Evolutionary conservation across 176 grass and related monocot species (phyloP).

Genomic region (Melocanna baccifera): DNA sequence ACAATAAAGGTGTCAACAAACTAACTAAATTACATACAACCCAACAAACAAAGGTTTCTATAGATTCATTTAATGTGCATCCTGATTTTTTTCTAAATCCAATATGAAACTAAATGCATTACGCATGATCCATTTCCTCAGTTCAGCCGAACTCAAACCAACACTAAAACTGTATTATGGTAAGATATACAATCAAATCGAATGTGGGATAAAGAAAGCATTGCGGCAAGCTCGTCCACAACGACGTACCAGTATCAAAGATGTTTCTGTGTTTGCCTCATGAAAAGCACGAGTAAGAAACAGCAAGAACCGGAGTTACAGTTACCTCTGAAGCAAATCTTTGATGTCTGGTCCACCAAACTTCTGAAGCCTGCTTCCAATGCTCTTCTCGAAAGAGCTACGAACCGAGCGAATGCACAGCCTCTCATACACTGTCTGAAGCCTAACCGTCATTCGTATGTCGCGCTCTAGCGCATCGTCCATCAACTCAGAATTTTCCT

Average conservation of each 20-base stretch:
- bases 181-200: background rate
- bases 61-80: background rate
- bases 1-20: background rate
- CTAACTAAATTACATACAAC: background rate
- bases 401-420: constrained; percentile 67
- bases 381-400: constrained; percentile 72
- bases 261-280: background rate
- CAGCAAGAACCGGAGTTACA: constrained; percentile 11
- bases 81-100: background rate
- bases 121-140: background rate
- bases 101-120: constrained; percentile 7
- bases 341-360: constrained; percentile 60
- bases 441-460: constrained; percentile 71
- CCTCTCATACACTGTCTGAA: constrained; percentile 83
- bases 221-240: background rate
- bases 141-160: background rate
- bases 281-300: background rate
- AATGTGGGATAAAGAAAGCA: background rate
- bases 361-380: constrained; percentile 73
- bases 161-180: background rate
- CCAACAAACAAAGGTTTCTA: background rate
- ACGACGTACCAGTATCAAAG: background rate
- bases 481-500: constrained; percentile 51
- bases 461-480: constrained; percentile 58
- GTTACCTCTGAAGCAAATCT: constrained; percentile 81